Evolutionary conservation across 2,329 filamentous ascomycete species (phyloP).

Genomic region (Aspergillus tubingensis): DNA sequence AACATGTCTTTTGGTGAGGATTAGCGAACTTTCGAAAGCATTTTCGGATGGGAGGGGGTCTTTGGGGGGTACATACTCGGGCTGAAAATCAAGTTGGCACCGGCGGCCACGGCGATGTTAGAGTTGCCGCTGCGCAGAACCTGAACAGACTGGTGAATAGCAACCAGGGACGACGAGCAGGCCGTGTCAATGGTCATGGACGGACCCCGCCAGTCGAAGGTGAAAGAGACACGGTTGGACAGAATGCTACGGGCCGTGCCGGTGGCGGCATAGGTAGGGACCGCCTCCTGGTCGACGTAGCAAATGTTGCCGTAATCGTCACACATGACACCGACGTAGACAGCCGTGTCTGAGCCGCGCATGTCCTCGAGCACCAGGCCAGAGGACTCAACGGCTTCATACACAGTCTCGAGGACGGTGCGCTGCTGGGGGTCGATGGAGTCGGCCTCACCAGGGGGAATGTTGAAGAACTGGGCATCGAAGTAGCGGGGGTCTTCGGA

Average conservation of each 20-base stretch:
- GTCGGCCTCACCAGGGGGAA: slow-evolving; percentile 23
- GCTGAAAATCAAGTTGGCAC: slow-evolving; percentile 36
- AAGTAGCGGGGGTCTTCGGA: slow-evolving; percentile 12
- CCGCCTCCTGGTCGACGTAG: slow-evolving; percentile 16
- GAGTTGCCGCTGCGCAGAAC: neutral
- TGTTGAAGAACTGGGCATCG: slow-evolving; percentile 29
- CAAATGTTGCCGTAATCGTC: slow-evolving; percentile 26
- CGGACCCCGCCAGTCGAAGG: slow-evolving; percentile 41
- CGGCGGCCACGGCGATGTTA: slow-evolving; percentile 24
- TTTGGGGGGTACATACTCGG: slow-evolving; percentile 6
- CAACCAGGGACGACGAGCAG: slow-evolving; percentile 39
- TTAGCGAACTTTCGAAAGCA: too few relatives aligned
- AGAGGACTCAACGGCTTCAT: slow-evolving; percentile 37
- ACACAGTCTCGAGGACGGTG: slow-evolving; percentile 39
- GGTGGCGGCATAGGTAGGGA: slow-evolving; percentile 17
- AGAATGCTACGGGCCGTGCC: slow-evolving; percentile 32
- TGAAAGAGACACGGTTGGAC: slow-evolving; percentile 37
- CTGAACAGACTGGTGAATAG: slow-evolving; percentile 23
- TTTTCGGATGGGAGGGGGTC: too few relatives aligned
- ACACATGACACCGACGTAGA: slow-evolving; percentile 20
- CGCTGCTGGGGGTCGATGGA: slow-evolving; percentile 38
- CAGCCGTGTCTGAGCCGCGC: slow-evolving; percentile 25
- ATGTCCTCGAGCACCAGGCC: slow-evolving; percentile 20
- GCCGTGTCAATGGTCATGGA: slow-evolving; percentile 45
- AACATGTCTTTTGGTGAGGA: slow-evolving; percentile 17